Base-by-base conservation (phyloP, 495 filamentous ascomycete species). In the Achaetomiella virescens region DNA sequence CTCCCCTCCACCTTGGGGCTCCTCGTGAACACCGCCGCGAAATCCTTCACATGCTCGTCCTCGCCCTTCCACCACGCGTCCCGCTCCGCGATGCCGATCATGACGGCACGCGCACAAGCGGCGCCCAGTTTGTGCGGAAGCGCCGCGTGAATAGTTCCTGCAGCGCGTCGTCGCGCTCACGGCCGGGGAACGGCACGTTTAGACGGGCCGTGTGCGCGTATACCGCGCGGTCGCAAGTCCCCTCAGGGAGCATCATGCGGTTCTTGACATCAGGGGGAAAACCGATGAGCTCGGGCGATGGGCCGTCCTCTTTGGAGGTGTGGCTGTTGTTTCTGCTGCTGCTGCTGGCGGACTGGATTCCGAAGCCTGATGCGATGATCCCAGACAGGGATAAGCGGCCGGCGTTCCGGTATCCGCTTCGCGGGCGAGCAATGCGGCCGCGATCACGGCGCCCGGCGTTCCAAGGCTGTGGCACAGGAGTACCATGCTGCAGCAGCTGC, bases 381-480 rank as follows among this genome's bases (percentile, higher is more conserved):
- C 70, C 70, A 40, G 68, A 15, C 7, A 54, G n/a, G 71, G 70
- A 53, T 70, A 73, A n/a, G 29, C 37, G 14, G 27, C 3, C 5
- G 35, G 36, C 2, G 6, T 10, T 12, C 36, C 36, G 36, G 36
- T 31, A 1, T 8, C 27, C 17, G 22, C 31, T 17, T 60, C 48
- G 24, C 45, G 6, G 21, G 44, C 58, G n/a, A 61, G 59, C 20
- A 55, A 14, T 3, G 64, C 66, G 21, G 66, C 68, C 10, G 64
- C 60, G 2, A 69, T 57, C 43, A 67, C 61, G 22, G 57, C 63
- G 22, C 66, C 61, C 27, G 67, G 61, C 12, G 54, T 52, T 11
- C 66, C 71, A 43, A 75, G 68, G 27, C 68, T 71, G 54, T 75
- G 71, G 12, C 51, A 51, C 1, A 69, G 53, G 1, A 73, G 59